A percentile compares a stretch with the other conserved stretches of the same genome.
Conservation (phyloP, 1,139 yeast genomes). For the Entelexis paramagnoliae region DNA sequence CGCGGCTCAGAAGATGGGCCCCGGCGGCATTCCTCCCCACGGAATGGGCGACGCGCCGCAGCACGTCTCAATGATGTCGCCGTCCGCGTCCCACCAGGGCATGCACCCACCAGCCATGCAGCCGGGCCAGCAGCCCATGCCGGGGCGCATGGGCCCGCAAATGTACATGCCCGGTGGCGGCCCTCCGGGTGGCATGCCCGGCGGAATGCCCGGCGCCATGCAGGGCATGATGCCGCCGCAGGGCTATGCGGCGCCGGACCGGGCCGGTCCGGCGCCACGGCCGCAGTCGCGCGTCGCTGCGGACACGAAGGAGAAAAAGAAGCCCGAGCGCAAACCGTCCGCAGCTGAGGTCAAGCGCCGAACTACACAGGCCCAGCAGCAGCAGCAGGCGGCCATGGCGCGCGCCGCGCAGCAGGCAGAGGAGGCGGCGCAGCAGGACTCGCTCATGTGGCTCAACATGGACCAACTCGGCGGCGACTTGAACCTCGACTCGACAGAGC, state of each 20-base stretch:
- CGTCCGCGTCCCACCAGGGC: conserved; percentile 3
- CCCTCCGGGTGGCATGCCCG: neutral
- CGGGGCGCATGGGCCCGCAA: neutral
- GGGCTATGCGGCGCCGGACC: neutral
- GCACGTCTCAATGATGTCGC: neutral
- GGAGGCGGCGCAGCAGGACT: conserved; percentile 8
- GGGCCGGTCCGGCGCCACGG: neutral
- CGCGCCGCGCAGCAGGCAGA: conserved; percentile 2
- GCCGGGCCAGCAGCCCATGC: neutral
- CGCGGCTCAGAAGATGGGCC: neutral
- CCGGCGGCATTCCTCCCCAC: neutral
- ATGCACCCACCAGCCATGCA: neutral
- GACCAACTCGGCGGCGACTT: conserved; percentile 14
- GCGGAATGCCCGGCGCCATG: neutral
- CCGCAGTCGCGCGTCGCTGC: neutral
- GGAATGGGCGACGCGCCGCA: neutral
- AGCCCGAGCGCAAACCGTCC: neutral
- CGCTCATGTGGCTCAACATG: conserved; percentile 16
- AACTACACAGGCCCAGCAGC: conserved; percentile 1
- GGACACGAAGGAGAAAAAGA: neutral
- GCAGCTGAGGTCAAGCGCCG: neutral
- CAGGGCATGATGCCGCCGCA: conserved; percentile 2
- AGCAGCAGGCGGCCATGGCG: neutral
- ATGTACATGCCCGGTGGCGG: neutral
- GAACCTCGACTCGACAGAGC: conserved; percentile 6